Evolutionary conservation across 2,329 filamentous ascomycete species (phyloP), one percentile per base, ranked within the genome.

Genomic region (Colletotrichum agaves): DNA sequence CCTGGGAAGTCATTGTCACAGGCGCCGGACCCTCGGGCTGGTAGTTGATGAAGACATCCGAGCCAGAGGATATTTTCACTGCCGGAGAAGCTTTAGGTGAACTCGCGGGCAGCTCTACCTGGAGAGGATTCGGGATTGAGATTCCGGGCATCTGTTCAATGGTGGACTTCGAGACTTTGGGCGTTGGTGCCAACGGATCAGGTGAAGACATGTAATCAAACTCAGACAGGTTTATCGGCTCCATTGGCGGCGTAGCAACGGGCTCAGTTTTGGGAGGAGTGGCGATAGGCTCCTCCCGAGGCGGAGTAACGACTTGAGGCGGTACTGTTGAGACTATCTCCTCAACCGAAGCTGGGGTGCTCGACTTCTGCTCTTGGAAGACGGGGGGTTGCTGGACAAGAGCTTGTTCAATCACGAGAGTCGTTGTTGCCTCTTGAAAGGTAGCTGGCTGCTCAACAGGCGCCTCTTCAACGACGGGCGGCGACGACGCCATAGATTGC

Each of bases 11-110:
- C 15, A 82, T 69, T 1, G 80, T 59, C 4, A 76, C 73, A 0
- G 85, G 79, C 0, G 77, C 68, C 1, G 85, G 83, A 0, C 86
- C 87, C n/a, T 86, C 82, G 0, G 87, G 85, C 66, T 88, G 84
- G 69, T 88, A 88, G 0, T 81, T 80, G 23, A 88, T 78, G 68
- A 88, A 88, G 21, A 84, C 72, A 57, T 84, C 81, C 1, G 75
- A 68, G 6, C 73, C 71, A 4, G 72, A 55, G 15, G 69, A 41
- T 13, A 69, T 67, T 23, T 68, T 70, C 5, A 69, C 49, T 1
- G 69, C 66, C 19, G 71, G 74, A 2, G 74, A 74, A 10, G 75
- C 67, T 4, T 65, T 56, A 17, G 78, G 76, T 3, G 80, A 78
- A 63, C 75, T 79, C 21, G 71, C 71, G 5, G 73, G 72, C 8